Percentiles rank a stretch among this genome's conserved stretches.
These are phyloP conservation scores for Saitozyma sp. DNA, from an alignment of 768 basidiomycete genomes.

Conservation along the genomic window DNA sequence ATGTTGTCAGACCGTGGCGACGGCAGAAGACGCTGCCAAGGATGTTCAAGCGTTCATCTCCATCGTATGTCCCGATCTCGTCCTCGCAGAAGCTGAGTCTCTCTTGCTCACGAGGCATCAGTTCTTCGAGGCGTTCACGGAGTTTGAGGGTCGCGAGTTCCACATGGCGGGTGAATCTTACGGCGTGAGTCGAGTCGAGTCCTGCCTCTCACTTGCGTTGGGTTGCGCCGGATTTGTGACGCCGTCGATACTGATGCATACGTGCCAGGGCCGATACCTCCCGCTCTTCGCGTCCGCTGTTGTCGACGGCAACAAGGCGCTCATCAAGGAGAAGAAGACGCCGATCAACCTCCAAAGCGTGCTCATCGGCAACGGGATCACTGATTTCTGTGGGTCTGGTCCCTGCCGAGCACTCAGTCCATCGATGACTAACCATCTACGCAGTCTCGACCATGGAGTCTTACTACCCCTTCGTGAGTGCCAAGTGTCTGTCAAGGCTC, in stretches of 20 bases:
- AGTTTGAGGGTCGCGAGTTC: slow-evolving; percentile 68
- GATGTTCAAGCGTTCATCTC: slow-evolving; percentile 73
- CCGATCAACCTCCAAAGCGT: slow-evolving; percentile 68
- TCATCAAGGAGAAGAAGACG: slow-evolving; percentile 59
- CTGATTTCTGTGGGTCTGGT: slow-evolving; percentile 36
- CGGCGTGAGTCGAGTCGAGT: slow-evolving; percentile 57
- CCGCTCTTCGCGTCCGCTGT: slow-evolving; percentile 69
- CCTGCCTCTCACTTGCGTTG: not conserved
- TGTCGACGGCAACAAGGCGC: slow-evolving; percentile 66
- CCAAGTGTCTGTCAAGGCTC: not conserved
- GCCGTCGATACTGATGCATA: not conserved
- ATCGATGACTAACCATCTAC: not conserved
- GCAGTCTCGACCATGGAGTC: slow-evolving; percentile 35
- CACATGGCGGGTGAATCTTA: slow-evolving; percentile 75
- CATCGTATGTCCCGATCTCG: slow-evolving; percentile 52
- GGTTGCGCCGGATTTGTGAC: too few relatives aligned
- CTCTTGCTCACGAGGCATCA: slow-evolving; percentile 5
- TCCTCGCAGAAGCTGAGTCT: not conserved
- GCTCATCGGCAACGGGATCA: slow-evolving; percentile 65
- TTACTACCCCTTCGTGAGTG: slow-evolving; percentile 43
- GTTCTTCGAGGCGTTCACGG: slow-evolving; percentile 75
- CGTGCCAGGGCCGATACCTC: slow-evolving; percentile 46
- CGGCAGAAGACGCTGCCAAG: slow-evolving; percentile 76
- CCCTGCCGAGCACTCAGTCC: not conserved
- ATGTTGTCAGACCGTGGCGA: slow-evolving; percentile 64